Percentiles rank a stretch among this genome's conserved stretches.
Conservation (phyloP, 2,329 filamentous ascomycete species). For the Fusarium vanettenii region DNA sequence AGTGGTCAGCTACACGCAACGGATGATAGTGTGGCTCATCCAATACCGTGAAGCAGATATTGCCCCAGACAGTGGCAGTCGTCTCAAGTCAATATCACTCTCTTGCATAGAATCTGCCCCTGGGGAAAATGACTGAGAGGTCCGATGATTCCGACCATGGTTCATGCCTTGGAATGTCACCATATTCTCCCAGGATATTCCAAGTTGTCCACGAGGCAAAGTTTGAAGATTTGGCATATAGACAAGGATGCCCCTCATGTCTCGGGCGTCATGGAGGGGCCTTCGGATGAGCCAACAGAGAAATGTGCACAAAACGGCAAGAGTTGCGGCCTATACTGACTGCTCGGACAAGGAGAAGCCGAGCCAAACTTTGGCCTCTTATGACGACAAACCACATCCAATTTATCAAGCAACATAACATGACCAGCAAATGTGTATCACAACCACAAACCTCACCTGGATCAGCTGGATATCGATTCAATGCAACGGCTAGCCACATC, state of each 20-base stretch:
- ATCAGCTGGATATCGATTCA: not conserved
- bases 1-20: slow-evolving; percentile 6
- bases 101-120: slow-evolving; percentile 8
- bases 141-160: slow-evolving; percentile 20
- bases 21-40: not conserved
- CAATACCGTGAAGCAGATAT: not conserved
- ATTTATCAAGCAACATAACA: not conserved
- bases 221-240: not conserved
- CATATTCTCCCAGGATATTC: not conserved
- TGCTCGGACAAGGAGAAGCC: not conserved
- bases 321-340: not conserved
- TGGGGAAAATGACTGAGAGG: slow-evolving; percentile 1
- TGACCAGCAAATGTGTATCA: not conserved
- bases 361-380: not conserved
- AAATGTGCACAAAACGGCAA: not conserved
- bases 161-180: slow-evolving; percentile 8
- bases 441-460: not conserved
- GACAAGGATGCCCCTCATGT: slow-evolving; percentile 11
- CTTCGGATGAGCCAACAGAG: not conserved
- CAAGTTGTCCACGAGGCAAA: slow-evolving; percentile 7
- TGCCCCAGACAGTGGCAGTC: not conserved
- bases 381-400: not conserved
- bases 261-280: not conserved
- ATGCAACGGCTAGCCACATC: slow-evolving; percentile 28
- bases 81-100: slow-evolving; percentile 7